These are phyloP conservation scores for Tubosaeta brunneosetosa DNA, from an alignment of 768 basidiomycete genomes.

Conservation along the genomic window DNA sequence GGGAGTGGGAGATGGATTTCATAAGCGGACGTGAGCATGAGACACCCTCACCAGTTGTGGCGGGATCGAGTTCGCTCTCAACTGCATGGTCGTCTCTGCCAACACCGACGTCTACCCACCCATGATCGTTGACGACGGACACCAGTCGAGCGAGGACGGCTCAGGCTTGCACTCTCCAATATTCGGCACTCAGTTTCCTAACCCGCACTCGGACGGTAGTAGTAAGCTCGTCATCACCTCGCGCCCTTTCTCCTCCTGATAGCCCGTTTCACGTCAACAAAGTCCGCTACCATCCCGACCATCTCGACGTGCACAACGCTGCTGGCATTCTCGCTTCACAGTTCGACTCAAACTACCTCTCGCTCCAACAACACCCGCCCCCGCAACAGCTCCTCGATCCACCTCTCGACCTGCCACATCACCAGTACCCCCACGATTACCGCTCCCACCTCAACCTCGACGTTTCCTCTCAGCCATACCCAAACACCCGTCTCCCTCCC, in stretches of 20 bases:
- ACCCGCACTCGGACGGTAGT: constrained; percentile 45
- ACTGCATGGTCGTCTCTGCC: constrained; percentile 54
- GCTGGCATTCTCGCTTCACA: constrained; percentile 46
- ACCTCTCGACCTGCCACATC: constrained; percentile 37
- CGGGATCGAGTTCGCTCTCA: constrained; percentile 32
- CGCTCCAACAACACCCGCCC: constrained; percentile 35
- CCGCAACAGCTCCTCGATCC: constrained; percentile 44
- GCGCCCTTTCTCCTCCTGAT: constrained; percentile 37
- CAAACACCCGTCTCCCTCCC: constrained; percentile 40
- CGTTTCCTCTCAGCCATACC: constrained; percentile 37
- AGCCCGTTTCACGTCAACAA: constrained; percentile 46
- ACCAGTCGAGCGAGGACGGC: constrained; percentile 70
- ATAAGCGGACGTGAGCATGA: constrained; percentile 42
- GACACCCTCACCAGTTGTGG: constrained; percentile 43
- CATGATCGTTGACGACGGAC: constrained; percentile 57
- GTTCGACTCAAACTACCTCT: constrained; percentile 45
- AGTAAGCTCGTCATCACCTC: constrained; percentile 41
- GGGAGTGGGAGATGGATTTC: constrained; percentile 28
- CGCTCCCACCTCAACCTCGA: constrained; percentile 47
- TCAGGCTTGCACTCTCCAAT: constrained; percentile 73
- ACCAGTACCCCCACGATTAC: constrained; percentile 39
- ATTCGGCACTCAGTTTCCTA: constrained; percentile 46
- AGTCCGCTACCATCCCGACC: constrained; percentile 61
- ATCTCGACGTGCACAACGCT: constrained; percentile 44
- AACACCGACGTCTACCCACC: constrained; percentile 53